These are phyloP conservation scores for Beauveria sp. DNA, from an alignment of 2,329 filamentous ascomycete species.

Conservation along the genomic window DNA sequence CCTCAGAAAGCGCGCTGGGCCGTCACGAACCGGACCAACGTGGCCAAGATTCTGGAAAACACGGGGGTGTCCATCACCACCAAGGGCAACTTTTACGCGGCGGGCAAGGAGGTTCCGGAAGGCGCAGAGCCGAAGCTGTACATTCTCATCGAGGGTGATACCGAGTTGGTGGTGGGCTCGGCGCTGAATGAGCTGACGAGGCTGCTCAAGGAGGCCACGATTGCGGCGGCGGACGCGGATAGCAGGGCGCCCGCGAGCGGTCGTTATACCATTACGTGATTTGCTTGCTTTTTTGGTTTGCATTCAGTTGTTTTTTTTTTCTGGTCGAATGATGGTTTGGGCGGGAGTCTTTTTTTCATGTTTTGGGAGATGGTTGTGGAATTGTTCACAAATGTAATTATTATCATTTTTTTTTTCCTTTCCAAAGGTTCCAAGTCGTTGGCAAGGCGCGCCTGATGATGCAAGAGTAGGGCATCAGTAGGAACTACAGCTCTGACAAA, in stretches of 20 bases:
- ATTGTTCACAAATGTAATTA: not conserved
- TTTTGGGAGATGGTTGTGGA: not conserved
- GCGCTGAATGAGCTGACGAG: slow-evolving; percentile 87
- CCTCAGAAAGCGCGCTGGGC: slow-evolving; percentile 98
- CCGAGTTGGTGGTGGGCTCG: slow-evolving; percentile 81
- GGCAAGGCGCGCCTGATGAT: too few species aligned
- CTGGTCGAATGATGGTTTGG: not conserved
- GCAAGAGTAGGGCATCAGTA: too few species aligned
- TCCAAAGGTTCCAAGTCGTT: too few species aligned
- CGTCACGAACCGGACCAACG: slow-evolving; percentile 96
- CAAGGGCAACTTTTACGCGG: slow-evolving; percentile 83
- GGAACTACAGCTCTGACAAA: too few species aligned
- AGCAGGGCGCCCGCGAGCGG: slow-evolving; percentile 69
- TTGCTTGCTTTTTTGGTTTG: not conserved
- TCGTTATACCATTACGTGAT: slow-evolving; percentile 76
- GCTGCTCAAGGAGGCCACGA: slow-evolving; percentile 80
- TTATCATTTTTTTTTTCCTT: not conserved
- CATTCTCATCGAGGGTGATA: slow-evolving; percentile 95
- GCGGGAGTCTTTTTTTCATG: not conserved
- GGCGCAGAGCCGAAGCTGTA: slow-evolving; percentile 88
- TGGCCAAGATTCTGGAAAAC: slow-evolving; percentile 92
- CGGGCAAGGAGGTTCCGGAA: slow-evolving; percentile 70
- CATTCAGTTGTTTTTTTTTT: not conserved
- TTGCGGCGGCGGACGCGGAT: slow-evolving; percentile 83
- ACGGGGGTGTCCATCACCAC: slow-evolving; percentile 96